Percentiles rank a stretch among this genome's conserved stretches.
phyloP scores from a whole-genome alignment of 768 basidiomycete species.

The Lentinula raphanica region DNA sequence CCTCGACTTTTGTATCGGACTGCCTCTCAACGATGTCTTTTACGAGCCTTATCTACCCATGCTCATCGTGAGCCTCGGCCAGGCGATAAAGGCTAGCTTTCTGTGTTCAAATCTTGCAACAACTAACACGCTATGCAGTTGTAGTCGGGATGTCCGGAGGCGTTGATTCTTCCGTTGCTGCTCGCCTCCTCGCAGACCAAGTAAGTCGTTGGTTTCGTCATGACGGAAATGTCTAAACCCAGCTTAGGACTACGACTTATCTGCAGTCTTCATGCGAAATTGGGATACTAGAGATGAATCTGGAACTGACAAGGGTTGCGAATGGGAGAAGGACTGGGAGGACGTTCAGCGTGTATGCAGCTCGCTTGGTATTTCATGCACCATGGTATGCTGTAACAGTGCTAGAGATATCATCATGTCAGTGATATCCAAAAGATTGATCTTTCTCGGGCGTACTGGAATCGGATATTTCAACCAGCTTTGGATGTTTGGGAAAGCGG shows the following conservation, averaged over 20 bases:
- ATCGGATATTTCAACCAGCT: slow-evolving; percentile 83
- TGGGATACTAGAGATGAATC: slow-evolving; percentile 88
- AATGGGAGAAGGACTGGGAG: slow-evolving; percentile 95
- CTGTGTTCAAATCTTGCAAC: background rate
- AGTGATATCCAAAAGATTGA: slow-evolving; percentile 53
- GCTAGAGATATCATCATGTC: background rate
- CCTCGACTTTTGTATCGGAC: background rate
- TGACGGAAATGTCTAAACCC: background rate
- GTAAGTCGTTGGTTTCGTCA: slow-evolving; percentile 28
- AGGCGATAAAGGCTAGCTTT: slow-evolving; percentile 3
- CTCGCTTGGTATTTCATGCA: slow-evolving; percentile 65
- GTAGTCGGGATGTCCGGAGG: slow-evolving; percentile 93
- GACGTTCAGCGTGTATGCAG: slow-evolving; percentile 82
- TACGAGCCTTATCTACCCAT: background rate
- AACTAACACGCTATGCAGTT: slow-evolving; percentile 40
- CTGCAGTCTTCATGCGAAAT: slow-evolving; percentile 92
- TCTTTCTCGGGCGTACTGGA: slow-evolving; percentile 89
- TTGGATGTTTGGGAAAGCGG: slow-evolving; percentile 74
- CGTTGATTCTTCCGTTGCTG: slow-evolving; percentile 89
- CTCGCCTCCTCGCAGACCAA: slow-evolving; percentile 65
- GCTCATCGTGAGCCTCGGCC: background rate
- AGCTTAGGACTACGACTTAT: slow-evolving; percentile 69
- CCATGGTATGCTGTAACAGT: slow-evolving; percentile 47
- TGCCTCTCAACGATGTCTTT: background rate
- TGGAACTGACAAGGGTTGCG: slow-evolving; percentile 76